Percentiles rank a stretch among this genome's conserved stretches.
Conservation (phyloP, 768 basidiomycete genomes). For the Termitomyces bulborhizus region DNA sequence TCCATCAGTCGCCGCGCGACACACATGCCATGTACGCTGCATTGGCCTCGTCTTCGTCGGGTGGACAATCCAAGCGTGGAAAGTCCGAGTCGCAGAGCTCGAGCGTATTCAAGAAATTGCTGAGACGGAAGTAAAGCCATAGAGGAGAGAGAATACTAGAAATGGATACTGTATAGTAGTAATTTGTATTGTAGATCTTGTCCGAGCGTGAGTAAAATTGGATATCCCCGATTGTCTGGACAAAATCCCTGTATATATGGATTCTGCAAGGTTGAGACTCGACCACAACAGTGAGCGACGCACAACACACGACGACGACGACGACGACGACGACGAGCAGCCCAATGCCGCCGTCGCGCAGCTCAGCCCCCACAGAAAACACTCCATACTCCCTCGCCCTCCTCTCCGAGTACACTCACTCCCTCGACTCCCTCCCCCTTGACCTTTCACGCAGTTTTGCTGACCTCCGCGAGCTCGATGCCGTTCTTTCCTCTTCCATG, state of each 20-base stretch:
- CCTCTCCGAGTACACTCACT: conserved; percentile 82
- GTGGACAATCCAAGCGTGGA: conserved; percentile 12
- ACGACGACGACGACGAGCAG: neutral
- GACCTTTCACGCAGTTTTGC: conserved; percentile 93
- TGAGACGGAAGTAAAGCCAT: conserved; percentile 23
- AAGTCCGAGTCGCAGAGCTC: conserved; percentile 18
- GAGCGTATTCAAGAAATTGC: conserved; percentile 27
- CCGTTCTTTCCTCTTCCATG: conserved; percentile 89
- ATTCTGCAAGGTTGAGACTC: neutral
- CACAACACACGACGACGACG: neutral
- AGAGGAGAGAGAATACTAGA: neutral
- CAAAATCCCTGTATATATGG: neutral
- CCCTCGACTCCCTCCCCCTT: conserved; percentile 87
- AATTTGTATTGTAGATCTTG: conserved; percentile 12
- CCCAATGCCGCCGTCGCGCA: conserved; percentile 32
- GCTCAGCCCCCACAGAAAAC: conserved; percentile 18
- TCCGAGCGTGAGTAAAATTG: conserved; percentile 16
- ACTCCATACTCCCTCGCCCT: conserved; percentile 61
- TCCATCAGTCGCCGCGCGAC: conserved; percentile 60
- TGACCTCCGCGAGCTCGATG: conserved; percentile 97
- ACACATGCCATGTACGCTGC: conserved; percentile 53
- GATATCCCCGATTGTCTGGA: conserved; percentile 12
- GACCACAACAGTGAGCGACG: neutral
- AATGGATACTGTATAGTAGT: conserved; percentile 8
- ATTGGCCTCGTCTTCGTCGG: conserved; percentile 24